Base-by-base conservation (phyloP, 2,329 filamentous ascomycete species). In the Trematosphaeria pertusa region DNA sequence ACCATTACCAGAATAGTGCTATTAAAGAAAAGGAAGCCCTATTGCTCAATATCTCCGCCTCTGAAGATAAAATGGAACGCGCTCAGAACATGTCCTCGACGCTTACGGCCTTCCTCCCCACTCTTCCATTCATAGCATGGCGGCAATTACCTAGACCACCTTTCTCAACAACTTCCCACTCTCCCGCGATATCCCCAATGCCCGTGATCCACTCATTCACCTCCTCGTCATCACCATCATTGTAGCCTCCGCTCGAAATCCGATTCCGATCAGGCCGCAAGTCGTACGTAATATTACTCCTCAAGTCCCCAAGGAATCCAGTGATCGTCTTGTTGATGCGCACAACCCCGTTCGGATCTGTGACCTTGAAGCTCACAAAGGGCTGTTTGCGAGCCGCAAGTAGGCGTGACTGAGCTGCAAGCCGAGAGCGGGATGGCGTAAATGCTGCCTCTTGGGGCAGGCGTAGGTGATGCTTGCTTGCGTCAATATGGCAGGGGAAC, bases 381-480 rank as follows among this genome's bases (percentile, higher is more conserved):
- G 84, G 83, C 1, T 72, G 60, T 18, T 73, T 72, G 17, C 78
- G 75, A 0, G 85, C 84, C 15, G 78, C 76, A 28, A 88, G 81
- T 17, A 89, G 78, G 1, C 87, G 79, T 0, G 78, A 71, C 64
- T 91, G 87, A 0, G 88, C 88, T 12, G 83, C 81, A 5, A 85
- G 73, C 0, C 87, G 83, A 1, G 87, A 80, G n/a, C 68, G 82
- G 1, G 86, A 78, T 7, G 72, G 61, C 2, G 66, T 60, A 2
- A 72, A 56, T 8, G 59, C 50, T 18, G 61, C 57, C n/a, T 15
- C 58, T 20, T 2, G 36, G 37, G 38, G 38, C 24, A 12, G 24
- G 7, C 24, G 24, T 28, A 28, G 24, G 24, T 7, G 24, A 12
- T 12, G 24, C 24, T 28, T 28, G 24, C 8, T 28, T 28, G 57